Evolutionary conservation across 2,329 filamentous ascomycete species (phyloP).

Genomic region (Fusarium nygamai): DNA sequence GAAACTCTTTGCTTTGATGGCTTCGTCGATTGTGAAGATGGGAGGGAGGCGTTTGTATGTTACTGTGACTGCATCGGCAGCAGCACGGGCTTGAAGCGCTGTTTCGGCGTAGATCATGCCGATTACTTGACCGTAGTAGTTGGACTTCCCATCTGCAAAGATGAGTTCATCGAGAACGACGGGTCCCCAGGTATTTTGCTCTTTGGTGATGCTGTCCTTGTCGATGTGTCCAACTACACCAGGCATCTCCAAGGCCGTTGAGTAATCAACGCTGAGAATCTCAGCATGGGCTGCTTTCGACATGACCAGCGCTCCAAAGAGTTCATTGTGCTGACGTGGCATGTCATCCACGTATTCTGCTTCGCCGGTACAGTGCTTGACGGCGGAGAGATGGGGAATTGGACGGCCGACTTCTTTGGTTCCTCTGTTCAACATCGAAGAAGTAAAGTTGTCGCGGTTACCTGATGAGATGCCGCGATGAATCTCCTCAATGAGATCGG

Average conservation of each 20-base stretch:
- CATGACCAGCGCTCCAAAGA: neutral
- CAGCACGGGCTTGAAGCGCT: neutral
- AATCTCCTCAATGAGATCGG: neutral
- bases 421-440: neutral
- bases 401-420: neutral
- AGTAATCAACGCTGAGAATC: neutral
- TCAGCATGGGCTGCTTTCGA: neutral
- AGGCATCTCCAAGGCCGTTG: neutral
- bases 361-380: neutral
- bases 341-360: neutral
- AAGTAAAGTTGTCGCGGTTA: neutral
- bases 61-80: neutral
- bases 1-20: neutral
- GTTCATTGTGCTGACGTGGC: neutral
- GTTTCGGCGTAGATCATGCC: conserved; percentile 2
- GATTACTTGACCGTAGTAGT: neutral
- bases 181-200: neutral
- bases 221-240: neutral
- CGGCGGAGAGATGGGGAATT: neutral
- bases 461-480: neutral
- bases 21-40: neutral
- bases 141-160: neutral
- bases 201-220: neutral
- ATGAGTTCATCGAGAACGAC: neutral
- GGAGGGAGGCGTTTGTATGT: neutral